Percentiles rank a stretch among this genome's conserved stretches.
Conservation (phyloP, 805 yeast species). For the Wickerhamiella shivajii region DNA sequence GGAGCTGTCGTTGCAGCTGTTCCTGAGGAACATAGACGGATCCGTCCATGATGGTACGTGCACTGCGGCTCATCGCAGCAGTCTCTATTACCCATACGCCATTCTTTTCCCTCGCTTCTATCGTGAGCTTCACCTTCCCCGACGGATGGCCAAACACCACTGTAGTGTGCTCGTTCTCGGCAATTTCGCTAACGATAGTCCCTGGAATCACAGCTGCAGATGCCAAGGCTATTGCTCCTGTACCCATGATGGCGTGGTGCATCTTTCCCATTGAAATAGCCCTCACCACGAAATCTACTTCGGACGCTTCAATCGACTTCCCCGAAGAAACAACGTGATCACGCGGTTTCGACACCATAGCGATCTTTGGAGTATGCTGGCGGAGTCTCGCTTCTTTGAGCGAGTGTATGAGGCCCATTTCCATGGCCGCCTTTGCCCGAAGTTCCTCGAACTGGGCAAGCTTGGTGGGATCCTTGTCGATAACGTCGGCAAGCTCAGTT, state of each 20-base stretch:
- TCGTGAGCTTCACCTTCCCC: slow-evolving; percentile 2
- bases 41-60: slow-evolving; percentile 4
- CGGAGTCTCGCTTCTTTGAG: slow-evolving; percentile 8
- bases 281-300: slow-evolving; percentile 4
- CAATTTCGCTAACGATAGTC: slow-evolving; percentile 3
- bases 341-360: slow-evolving; percentile 6
- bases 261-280: slow-evolving; percentile 10
- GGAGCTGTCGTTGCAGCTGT: background rate
- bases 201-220: slow-evolving; percentile 9
- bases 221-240: slow-evolving; percentile 12
- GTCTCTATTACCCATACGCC: slow-evolving; percentile 2
- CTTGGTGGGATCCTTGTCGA: slow-evolving; percentile 1
- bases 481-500: background rate
- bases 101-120: background rate
- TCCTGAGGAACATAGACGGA: slow-evolving; percentile 1
- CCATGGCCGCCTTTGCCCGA: slow-evolving; percentile 10
- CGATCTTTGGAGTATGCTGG: slow-evolving; percentile 11
- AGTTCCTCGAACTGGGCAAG: slow-evolving; percentile 7
- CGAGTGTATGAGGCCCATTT: slow-evolving; percentile 9
- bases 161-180: background rate
- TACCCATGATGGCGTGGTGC: slow-evolving; percentile 12
- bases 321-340: slow-evolving; percentile 1
- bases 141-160: slow-evolving; percentile 5
- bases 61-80: slow-evolving; percentile 1
- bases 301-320: background rate